Percentiles rank a stretch among this genome's conserved stretches.
phyloP scores from a whole-genome alignment of 805 yeast genomes.

The Saccharomyces paradoxus region DNA sequence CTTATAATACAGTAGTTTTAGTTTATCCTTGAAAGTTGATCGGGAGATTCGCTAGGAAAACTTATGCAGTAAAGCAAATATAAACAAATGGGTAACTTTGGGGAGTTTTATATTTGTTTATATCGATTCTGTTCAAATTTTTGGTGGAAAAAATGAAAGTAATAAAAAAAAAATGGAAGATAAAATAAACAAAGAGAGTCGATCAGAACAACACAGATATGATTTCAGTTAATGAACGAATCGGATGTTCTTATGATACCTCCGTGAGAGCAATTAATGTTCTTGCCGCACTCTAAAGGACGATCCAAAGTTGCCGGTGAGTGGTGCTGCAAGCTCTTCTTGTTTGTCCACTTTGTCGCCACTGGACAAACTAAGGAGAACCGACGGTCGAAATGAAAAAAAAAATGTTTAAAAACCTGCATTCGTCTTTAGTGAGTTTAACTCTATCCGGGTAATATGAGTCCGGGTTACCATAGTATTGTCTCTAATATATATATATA shows the following conservation, averaged over 20 bases:
- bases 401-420: background rate
- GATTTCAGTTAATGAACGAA: background rate
- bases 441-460: background rate
- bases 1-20: background rate
- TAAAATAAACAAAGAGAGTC: background rate
- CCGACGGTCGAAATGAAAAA: background rate
- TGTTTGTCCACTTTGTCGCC: background rate
- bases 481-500: background rate
- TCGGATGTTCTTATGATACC: background rate
- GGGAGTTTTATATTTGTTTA: background rate
- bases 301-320: background rate
- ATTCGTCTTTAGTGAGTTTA: background rate
- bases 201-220: background rate
- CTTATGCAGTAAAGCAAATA: background rate
- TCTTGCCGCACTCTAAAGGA: background rate
- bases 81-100: background rate
- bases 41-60: background rate
- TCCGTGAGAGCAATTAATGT: background rate
- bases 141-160: background rate
- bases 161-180: background rate
- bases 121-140: background rate
- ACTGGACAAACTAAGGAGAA: background rate
- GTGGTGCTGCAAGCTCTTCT: background rate
- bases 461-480: background rate
- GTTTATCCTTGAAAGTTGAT: background rate